These are phyloP conservation scores for Penicillium sp. DNA, from an alignment of 2,329 filamentous ascomycete species.

Conservation along the genomic window DNA sequence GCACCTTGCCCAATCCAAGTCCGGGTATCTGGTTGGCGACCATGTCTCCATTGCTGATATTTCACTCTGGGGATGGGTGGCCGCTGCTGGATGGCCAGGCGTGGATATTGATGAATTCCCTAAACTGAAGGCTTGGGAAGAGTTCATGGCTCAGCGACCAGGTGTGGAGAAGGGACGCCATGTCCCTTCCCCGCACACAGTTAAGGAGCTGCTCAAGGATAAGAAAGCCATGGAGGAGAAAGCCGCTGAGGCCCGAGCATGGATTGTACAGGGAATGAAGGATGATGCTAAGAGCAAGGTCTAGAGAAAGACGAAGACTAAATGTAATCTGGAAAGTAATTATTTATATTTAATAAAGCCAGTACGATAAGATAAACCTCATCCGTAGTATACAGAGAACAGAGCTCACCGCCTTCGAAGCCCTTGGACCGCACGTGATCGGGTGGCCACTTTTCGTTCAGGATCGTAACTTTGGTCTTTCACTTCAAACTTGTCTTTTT, in stretches of 20 bases:
- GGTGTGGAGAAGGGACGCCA: conserved; percentile 75
- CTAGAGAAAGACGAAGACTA: background rate
- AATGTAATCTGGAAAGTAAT: background rate
- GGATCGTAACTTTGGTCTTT: conserved; percentile 7
- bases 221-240: conserved; percentile 59
- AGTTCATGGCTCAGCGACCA: conserved; percentile 66
- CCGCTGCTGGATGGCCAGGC: conserved; percentile 59
- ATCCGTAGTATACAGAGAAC: background rate
- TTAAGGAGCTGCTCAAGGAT: conserved; percentile 61
- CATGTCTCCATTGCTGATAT: conserved; percentile 67
- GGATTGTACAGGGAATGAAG: conserved; percentile 72
- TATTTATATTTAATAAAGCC: background rate
- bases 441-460: conserved; percentile 7
- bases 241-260: conserved; percentile 56
- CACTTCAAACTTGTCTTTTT: background rate
- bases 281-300: conserved; percentile 57
- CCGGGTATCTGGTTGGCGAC: conserved; percentile 54
- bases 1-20: conserved; percentile 58
- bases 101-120: conserved; percentile 76
- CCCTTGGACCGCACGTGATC: background rate
- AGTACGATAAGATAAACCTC: background rate
- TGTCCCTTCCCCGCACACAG: conserved; percentile 65
- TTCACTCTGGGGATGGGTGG: conserved; percentile 76
- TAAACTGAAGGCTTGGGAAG: conserved; percentile 73
- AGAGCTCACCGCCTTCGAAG: conserved; percentile 1